Percentiles rank a stretch among this genome's conserved stretches.
Evolutionary conservation across 2,329 filamentous ascomycete genomes (phyloP).

Genomic region (Parastagonospora nodorum): DNA sequence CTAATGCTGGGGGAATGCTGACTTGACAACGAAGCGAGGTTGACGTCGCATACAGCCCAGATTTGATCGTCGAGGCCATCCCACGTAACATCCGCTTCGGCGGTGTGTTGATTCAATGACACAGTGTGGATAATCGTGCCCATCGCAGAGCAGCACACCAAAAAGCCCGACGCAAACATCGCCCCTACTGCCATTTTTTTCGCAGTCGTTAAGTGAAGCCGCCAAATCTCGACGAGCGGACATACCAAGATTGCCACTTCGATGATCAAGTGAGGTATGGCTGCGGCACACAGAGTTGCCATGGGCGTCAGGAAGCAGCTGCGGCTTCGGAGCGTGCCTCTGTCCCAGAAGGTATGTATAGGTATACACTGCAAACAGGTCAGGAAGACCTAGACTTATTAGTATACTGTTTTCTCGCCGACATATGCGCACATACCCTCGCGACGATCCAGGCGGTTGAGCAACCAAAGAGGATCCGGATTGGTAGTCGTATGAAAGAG

Average conservation of each 20-base stretch:
- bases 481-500: constrained; percentile 24
- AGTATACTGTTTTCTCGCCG: not conserved
- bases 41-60: constrained; percentile 33
- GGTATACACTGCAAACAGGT: constrained; percentile 24
- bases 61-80: constrained; percentile 27
- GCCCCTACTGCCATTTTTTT: constrained; percentile 23
- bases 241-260: constrained; percentile 26
- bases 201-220: constrained; percentile 17
- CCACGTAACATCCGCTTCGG: constrained; percentile 25
- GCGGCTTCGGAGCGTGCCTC: constrained; percentile 9
- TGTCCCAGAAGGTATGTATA: constrained; percentile 25
- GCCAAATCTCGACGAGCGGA: constrained; percentile 24
- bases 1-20: not conserved
- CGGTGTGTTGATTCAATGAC: constrained; percentile 12
- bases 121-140: constrained; percentile 23
- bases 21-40: constrained; percentile 27
- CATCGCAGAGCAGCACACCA: constrained; percentile 25
- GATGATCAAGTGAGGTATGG: constrained; percentile 28
- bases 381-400: constrained; percentile 15
- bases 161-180: constrained; percentile 25
- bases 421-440: constrained; percentile 10
- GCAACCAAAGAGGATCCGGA: constrained; percentile 17
- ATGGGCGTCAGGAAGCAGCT: constrained; percentile 23
- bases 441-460: constrained; percentile 22
- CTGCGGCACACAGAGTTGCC: constrained; percentile 19